phyloP scores from a whole-genome alignment of 768 basidiomycete species.

The Russula earlei region DNA sequence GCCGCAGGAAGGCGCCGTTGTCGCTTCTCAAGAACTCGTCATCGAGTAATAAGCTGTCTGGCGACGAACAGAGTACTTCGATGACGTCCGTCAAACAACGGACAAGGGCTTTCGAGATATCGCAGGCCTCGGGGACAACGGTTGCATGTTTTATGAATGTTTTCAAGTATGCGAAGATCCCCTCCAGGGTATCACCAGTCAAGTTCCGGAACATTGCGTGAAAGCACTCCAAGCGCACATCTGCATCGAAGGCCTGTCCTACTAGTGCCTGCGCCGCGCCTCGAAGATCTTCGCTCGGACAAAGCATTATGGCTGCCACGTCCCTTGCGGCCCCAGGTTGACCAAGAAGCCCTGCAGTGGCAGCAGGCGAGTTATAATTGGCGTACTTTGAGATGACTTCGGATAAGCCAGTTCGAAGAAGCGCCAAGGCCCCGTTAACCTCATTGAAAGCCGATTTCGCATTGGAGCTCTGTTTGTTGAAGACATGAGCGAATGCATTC shows the following conservation, averaged over 20 bases:
- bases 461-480: slow-evolving; percentile 26
- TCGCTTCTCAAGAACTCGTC: slow-evolving; percentile 38
- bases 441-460: slow-evolving; percentile 35
- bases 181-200: slow-evolving; percentile 58
- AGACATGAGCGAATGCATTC: slow-evolving; percentile 36
- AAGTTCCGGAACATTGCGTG: slow-evolving; percentile 62
- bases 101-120: slow-evolving; percentile 81
- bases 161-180: slow-evolving; percentile 57
- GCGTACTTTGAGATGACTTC: slow-evolving; percentile 54
- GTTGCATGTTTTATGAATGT: slow-evolving; percentile 56
- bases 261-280: slow-evolving; percentile 70
- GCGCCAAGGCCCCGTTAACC: slow-evolving; percentile 51
- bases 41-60: slow-evolving; percentile 61
- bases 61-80: slow-evolving; percentile 71
- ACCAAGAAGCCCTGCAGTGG: slow-evolving; percentile 45
- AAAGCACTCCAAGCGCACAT: slow-evolving; percentile 81
- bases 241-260: slow-evolving; percentile 82
- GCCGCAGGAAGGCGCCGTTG: slow-evolving; percentile 38
- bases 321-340: slow-evolving; percentile 48
- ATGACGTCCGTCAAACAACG: slow-evolving; percentile 89
- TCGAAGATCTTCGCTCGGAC: slow-evolving; percentile 69
- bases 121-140: slow-evolving; percentile 74
- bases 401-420: slow-evolving; percentile 54
- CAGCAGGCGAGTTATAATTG: slow-evolving; percentile 46
- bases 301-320: slow-evolving; percentile 64